Evolutionary conservation across 805 yeast species (phyloP).

Genomic region (Yarrowia osloensis): DNA sequence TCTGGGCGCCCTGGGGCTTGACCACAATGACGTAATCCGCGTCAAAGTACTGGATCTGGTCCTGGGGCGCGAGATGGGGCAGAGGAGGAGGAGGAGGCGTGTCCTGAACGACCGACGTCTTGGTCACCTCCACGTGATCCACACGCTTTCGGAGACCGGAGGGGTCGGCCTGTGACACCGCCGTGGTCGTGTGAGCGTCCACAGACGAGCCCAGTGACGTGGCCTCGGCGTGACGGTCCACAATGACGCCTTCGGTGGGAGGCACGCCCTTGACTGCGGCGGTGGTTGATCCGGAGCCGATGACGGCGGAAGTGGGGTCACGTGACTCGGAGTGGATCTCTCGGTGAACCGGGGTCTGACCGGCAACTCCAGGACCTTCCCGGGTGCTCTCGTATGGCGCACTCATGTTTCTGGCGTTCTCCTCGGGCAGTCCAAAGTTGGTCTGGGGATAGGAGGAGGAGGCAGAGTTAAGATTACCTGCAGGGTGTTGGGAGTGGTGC

Average conservation of each 20-base stretch:
- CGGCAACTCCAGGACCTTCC: neutral
- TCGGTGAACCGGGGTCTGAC: neutral
- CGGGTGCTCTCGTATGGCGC: neutral
- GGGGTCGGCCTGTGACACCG: neutral
- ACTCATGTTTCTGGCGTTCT: neutral
- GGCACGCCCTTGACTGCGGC: slow-evolving; percentile 12
- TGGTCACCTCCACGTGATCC: neutral
- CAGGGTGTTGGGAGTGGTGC: too few relatives aligned
- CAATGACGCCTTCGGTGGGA: neutral
- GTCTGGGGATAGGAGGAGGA: neutral
- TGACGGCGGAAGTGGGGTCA: neutral
- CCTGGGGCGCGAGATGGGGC: neutral
- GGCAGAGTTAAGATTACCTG: neutral
- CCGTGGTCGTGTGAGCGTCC: neutral
- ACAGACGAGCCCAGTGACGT: slow-evolving; percentile 16
- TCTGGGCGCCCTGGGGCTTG: neutral
- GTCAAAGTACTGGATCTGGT: slow-evolving; percentile 22
- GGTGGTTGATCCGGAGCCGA: slow-evolving; percentile 3
- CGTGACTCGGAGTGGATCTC: neutral
- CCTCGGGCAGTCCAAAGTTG: neutral
- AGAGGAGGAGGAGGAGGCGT: slow-evolving; percentile 1
- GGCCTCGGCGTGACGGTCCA: neutral
- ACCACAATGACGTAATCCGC: slow-evolving; percentile 23
- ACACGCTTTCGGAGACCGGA: slow-evolving; percentile 9
- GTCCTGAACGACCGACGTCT: neutral